Base-by-base conservation (phyloP, 495 filamentous ascomycete genomes). In the Aspergillus taichungensis region DNA sequence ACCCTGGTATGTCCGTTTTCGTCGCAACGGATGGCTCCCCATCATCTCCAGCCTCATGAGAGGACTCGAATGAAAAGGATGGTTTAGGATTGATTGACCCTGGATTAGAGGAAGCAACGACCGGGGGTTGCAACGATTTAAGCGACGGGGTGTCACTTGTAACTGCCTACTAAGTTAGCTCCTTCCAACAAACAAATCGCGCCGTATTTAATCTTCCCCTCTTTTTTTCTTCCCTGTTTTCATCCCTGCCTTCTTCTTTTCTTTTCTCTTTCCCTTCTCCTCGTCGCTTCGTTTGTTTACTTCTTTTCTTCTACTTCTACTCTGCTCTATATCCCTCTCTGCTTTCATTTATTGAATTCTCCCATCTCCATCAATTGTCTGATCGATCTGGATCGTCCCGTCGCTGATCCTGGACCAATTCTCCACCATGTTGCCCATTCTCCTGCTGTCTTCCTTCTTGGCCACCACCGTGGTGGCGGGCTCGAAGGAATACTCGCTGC, bases 381-480 rank as follows among this genome's bases (percentile, higher is more conserved):
- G 24, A 30, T 33, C 35, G 32, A 39, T 34, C 34, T 28, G 6
- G 18, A 14, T 49, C 32, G 8, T 35, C 42, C 34, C 28, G 29
- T 30, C 34, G 10, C 24, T 41, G 30, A 51, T 33, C 32, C 30
- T 27, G 12, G 13, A 46, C 24, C 18, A 33, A 33, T 48, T 39
- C 39, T 43, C 43, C 55, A 64, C 40, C 49, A 69, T 69, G 66
- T 50, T 56, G 42, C 50, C 60, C 42, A 41, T 59, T 32, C 47
- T 64, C n/a, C 49, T 67, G 47, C 45, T 73, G 46, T 60, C 64
- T 13, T 39, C 59, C 32, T 45, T 71, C n/a, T 56, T 54, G 13
- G 57, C 56, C 29, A 47, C 57, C 30, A 60, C 54, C 39, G 54
- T 55, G 30, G 48, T 61, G 14, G 59, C 49, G 29, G 40, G 42